Conservation (phyloP, 2,329 filamentous ascomycete species). For the Colletotrichum sp. region DNA sequence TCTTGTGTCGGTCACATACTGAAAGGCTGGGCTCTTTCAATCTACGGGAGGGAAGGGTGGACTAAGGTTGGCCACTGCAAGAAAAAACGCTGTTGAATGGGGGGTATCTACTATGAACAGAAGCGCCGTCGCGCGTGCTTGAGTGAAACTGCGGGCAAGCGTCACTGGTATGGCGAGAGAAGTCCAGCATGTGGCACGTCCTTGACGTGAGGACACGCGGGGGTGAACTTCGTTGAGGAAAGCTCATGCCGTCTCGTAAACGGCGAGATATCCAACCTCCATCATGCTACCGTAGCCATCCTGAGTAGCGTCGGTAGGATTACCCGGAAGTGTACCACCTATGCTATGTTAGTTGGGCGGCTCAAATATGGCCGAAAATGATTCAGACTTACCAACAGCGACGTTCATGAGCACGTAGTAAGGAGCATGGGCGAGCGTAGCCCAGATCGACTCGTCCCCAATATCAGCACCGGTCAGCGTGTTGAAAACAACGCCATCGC, state of each 20-base stretch:
- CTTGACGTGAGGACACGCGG: neutral
- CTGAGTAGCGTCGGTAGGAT: conserved; percentile 49
- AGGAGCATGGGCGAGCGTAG: conserved; percentile 52
- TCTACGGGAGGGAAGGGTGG: neutral
- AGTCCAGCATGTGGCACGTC: neutral
- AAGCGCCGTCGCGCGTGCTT: neutral
- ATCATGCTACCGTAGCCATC: conserved; percentile 54
- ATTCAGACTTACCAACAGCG: conserved; percentile 52
- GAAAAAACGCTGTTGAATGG: neutral
- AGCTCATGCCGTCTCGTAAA: conserved; percentile 31
- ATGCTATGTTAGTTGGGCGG: neutral
- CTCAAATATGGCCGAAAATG: neutral
- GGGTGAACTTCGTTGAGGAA: neutral
- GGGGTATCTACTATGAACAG: neutral
- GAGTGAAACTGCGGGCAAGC: neutral
- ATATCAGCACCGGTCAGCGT: conserved; percentile 50
- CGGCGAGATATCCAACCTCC: conserved; percentile 57
- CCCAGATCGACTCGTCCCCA: conserved; percentile 52
- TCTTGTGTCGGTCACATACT: neutral
- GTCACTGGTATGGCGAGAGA: neutral
- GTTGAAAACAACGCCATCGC: conserved; percentile 50
- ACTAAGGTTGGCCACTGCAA: neutral
- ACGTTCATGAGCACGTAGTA: conserved; percentile 61
- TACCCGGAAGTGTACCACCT: conserved; percentile 39
- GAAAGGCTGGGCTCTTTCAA: neutral